Conservation (phyloP, 1,284 basidiomycete genomes). For the Cutaneotrichosporon cyanovorans region DNA sequence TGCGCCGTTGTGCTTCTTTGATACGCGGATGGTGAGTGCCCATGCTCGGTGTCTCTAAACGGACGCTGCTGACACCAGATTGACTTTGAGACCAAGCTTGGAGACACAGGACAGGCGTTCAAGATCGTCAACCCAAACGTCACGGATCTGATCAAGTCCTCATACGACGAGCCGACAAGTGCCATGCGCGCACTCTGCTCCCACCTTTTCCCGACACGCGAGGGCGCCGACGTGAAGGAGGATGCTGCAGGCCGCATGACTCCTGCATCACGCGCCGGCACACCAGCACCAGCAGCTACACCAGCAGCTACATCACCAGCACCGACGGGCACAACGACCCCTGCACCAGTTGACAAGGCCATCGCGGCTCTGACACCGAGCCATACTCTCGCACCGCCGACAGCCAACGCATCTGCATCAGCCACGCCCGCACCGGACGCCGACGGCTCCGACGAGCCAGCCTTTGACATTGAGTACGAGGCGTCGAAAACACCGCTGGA, state of each 20-base stretch:
- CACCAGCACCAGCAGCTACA: neutral
- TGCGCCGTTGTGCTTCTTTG: conserved; percentile 90
- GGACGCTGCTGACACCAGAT: conserved; percentile 46
- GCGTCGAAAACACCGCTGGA: conserved; percentile 87
- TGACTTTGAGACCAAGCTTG: conserved; percentile 71
- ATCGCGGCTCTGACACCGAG: too few species aligned
- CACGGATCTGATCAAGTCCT: conserved; percentile 41
- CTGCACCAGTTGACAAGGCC: neutral
- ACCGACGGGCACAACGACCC: conserved; percentile 1
- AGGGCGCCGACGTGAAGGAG: conserved; percentile 5
- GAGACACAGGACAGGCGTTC: conserved; percentile 16
- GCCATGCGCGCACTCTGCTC: conserved; percentile 80
- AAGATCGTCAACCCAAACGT: conserved; percentile 35
- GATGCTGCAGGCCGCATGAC: neutral
- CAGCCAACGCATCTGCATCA: conserved; percentile 7
- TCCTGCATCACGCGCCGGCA: neutral
- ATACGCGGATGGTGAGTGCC: conserved; percentile 68
- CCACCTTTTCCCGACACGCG: conserved; percentile 55
- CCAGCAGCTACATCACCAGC: neutral
- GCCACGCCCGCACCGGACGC: conserved; percentile 15
- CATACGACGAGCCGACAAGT: conserved; percentile 52
- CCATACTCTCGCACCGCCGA: conserved; percentile 5
- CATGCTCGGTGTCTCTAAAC: conserved; percentile 13
- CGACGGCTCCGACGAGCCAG: conserved; percentile 5
- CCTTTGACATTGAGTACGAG: conserved; percentile 52